Percentiles rank a stretch among this genome's conserved stretches.
Evolutionary conservation across 2,329 filamentous ascomycete species (phyloP).

Genomic region (Nemania sp.): DNA sequence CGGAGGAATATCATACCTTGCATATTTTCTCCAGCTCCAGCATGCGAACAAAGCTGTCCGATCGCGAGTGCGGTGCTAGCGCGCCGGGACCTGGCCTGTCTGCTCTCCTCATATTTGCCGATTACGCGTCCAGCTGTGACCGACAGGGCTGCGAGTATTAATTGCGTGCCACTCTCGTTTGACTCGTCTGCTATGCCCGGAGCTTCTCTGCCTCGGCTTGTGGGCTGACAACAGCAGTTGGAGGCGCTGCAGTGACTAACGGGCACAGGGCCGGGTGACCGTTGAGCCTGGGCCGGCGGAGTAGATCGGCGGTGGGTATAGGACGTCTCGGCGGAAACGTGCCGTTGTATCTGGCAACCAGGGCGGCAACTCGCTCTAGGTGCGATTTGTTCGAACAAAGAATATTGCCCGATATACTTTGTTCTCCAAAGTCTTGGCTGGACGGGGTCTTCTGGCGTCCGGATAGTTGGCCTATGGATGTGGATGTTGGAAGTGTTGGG

Average conservation of each 20-base stretch:
- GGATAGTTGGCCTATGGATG: conserved; percentile 37
- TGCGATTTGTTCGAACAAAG: conserved; percentile 26
- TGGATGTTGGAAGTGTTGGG: conserved; percentile 9
- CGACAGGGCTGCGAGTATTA: conserved; percentile 23
- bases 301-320: conserved; percentile 33
- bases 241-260: conserved; percentile 24
- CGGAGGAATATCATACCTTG: conserved; percentile 53
- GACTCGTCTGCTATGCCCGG: conserved; percentile 3
- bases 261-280: conserved; percentile 40
- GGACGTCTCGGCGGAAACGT: conserved; percentile 23
- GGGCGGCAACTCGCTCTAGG: conserved; percentile 24
- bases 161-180: conserved; percentile 18
- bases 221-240: conserved; percentile 18
- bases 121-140: conserved; percentile 37
- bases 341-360: conserved; percentile 26
- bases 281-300: conserved; percentile 30
- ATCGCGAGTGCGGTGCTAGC: conserved; percentile 41
- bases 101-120: conserved; percentile 41
- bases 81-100: conserved; percentile 35
- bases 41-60: conserved; percentile 61
- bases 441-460: conserved; percentile 30
- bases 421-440: conserved; percentile 32
- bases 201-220: conserved; percentile 17
- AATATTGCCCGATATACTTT: conserved; percentile 32
- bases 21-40: conserved; percentile 62